phyloP scores from a whole-genome alignment of 768 basidiomycete species.

The Boletus vinaceobasis region DNA sequence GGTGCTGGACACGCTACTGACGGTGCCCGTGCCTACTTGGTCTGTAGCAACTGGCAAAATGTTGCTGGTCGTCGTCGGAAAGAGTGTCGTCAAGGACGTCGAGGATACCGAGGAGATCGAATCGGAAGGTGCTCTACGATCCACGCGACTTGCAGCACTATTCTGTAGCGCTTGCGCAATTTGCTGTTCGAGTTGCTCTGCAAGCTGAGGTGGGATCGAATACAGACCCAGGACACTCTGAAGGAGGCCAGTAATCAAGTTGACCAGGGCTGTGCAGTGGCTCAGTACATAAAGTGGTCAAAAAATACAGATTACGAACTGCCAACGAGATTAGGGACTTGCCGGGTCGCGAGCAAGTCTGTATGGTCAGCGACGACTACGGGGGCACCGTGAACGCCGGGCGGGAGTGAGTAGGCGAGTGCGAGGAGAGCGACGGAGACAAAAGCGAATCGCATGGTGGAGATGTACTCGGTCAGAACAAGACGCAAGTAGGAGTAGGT shows the following conservation, averaged over 20 bases:
- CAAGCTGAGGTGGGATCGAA: neutral
- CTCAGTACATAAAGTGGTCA: neutral
- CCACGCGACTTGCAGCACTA: neutral
- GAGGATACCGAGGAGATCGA: neutral
- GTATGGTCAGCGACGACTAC: neutral
- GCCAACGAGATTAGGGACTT: fast-evolving
- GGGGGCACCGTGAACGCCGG: slow-evolving; percentile 18
- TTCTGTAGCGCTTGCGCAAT: neutral
- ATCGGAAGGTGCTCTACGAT: slow-evolving; percentile 5
- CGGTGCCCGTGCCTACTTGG: neutral
- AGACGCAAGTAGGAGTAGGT: slow-evolving; percentile 17
- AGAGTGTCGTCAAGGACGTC: neutral
- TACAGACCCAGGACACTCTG: neutral
- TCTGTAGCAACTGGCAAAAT: neutral
- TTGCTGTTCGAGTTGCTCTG: neutral
- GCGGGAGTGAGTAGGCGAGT: slow-evolving; percentile 11
- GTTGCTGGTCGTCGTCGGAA: neutral
- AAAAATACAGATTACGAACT: slow-evolving; percentile 1
- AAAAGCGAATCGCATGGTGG: slow-evolving; percentile 24
- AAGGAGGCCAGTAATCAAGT: neutral
- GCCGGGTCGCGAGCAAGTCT: slow-evolving; percentile 5
- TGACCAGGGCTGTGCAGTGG: neutral
- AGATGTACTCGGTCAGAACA: slow-evolving; percentile 22
- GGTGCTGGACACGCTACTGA: neutral
- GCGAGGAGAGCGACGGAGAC: slow-evolving; percentile 19